phyloP scores from a whole-genome alignment of 148 eudicot species.

The Diospyros lotus region DNA sequence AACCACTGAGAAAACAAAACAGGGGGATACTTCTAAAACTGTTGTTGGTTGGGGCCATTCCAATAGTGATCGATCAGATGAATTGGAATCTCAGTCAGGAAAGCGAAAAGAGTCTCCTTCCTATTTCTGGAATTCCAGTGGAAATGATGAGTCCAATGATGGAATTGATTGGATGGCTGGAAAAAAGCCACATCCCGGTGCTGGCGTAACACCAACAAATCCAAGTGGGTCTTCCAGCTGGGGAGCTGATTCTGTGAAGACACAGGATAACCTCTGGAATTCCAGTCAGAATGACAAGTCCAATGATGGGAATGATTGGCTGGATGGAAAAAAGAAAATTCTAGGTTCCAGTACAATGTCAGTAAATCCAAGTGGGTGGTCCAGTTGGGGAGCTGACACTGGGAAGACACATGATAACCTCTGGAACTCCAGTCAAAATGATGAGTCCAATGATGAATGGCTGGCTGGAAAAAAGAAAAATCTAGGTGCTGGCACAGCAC shows the following conservation, averaged over 20 bases:
- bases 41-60: constrained; percentile 7
- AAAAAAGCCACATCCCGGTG: neutral
- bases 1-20: neutral
- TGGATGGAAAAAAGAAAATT: neutral
- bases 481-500: neutral
- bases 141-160: neutral
- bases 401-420: neutral
- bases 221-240: constrained; percentile 20
- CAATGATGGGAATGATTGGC: constrained; percentile 7
- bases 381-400: constrained; percentile 8
- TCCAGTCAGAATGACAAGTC: constrained; percentile 1
- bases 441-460: neutral
- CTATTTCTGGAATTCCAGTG: neutral
- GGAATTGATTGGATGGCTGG: neutral
- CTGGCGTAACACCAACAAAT: neutral
- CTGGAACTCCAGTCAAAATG: constrained; percentile 18
- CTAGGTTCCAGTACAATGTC: neutral
- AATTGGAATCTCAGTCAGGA: neutral
- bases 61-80: neutral
- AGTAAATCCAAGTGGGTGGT: constrained; percentile 10
- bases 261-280: constrained; percentile 1
- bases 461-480: neutral
- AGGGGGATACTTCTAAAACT: neutral
- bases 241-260: constrained; percentile 25
- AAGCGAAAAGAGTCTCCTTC: neutral